Conservation (phyloP, 257 asterid genomes). For the Ballota nigra region DNA sequence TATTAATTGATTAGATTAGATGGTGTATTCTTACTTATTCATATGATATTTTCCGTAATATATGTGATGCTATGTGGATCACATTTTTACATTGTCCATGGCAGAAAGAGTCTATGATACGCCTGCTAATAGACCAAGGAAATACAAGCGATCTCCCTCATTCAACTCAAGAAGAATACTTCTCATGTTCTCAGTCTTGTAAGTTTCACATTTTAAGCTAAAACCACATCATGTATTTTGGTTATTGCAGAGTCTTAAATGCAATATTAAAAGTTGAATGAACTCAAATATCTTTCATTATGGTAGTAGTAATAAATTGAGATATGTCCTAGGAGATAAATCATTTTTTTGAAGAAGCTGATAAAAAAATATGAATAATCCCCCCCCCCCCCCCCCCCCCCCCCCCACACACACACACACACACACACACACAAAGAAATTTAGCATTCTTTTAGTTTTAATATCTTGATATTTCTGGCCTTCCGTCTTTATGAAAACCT, state of each 20-base stretch:
- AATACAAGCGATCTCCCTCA: slow-evolving; percentile 82
- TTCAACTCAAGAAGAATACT: slow-evolving; percentile 92
- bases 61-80: slow-evolving; percentile 15
- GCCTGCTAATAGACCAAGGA: slow-evolving; percentile 64
- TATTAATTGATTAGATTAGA: background rate
- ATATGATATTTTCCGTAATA: slow-evolving; percentile 7
- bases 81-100: slow-evolving; percentile 24
- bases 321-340: slow-evolving; percentile 10
- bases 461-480: background rate
- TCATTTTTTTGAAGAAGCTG: background rate
- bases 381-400: background rate
- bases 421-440: too few species aligned
- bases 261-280: slow-evolving; percentile 13
- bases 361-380: background rate
- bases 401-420: too few species aligned
- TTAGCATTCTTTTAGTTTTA: background rate
- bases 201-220: slow-evolving; percentile 64
- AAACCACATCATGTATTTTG: slow-evolving; percentile 19
- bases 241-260: slow-evolving; percentile 10
- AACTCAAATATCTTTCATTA: background rate
- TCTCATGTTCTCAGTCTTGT: slow-evolving; percentile 84
- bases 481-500: background rate
- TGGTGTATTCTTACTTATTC: background rate
- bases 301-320: background rate
- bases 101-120: slow-evolving; percentile 55